Evolutionary conservation across 768 basidiomycete genomes (phyloP).

Genomic region (Phlebiopsis gigantea): DNA sequence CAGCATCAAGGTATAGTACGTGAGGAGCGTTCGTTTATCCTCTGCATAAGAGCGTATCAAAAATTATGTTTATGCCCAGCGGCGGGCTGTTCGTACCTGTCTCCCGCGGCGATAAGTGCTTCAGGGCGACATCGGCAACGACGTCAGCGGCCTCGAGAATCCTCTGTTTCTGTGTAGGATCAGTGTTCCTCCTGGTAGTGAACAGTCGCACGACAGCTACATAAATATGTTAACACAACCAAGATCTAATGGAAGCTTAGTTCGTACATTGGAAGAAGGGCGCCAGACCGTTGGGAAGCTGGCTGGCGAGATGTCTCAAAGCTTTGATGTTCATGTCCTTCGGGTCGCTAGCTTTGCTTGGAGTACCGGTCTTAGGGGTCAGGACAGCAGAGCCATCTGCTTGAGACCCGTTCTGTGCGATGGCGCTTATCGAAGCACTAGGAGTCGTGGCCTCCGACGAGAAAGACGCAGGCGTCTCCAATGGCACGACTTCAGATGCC

Average conservation of each 20-base stretch:
- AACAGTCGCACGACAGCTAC: slow-evolving; percentile 85
- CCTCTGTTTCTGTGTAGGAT: slow-evolving; percentile 70
- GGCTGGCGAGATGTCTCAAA: slow-evolving; percentile 74
- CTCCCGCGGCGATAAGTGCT: slow-evolving; percentile 54
- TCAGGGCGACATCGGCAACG: slow-evolving; percentile 67
- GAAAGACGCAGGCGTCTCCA: neutral
- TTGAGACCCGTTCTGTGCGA: slow-evolving; percentile 19
- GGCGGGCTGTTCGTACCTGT: slow-evolving; percentile 17
- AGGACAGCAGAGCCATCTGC: slow-evolving; percentile 2
- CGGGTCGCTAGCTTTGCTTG: slow-evolving; percentile 38
- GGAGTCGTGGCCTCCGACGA: neutral
- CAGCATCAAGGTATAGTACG: slow-evolving; percentile 51
- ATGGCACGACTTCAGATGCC: slow-evolving; percentile 1
- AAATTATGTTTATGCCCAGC: too few relatives aligned
- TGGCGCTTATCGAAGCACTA: slow-evolving; percentile 2
- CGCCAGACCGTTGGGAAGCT: slow-evolving; percentile 66
- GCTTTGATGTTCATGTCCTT: slow-evolving; percentile 67
- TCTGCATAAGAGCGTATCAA: slow-evolving; percentile 14
- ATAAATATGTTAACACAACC: neutral
- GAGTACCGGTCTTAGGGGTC: slow-evolving; percentile 18
- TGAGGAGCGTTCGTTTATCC: slow-evolving; percentile 38
- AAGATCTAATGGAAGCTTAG: too few relatives aligned
- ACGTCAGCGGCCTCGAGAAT: slow-evolving; percentile 63
- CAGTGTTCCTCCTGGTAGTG: slow-evolving; percentile 73
- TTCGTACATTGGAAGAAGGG: slow-evolving; percentile 85